These are phyloP conservation scores for Penicillium sp. DNA, from an alignment of 2,329 filamentous ascomycete species.

Conservation along the genomic window DNA sequence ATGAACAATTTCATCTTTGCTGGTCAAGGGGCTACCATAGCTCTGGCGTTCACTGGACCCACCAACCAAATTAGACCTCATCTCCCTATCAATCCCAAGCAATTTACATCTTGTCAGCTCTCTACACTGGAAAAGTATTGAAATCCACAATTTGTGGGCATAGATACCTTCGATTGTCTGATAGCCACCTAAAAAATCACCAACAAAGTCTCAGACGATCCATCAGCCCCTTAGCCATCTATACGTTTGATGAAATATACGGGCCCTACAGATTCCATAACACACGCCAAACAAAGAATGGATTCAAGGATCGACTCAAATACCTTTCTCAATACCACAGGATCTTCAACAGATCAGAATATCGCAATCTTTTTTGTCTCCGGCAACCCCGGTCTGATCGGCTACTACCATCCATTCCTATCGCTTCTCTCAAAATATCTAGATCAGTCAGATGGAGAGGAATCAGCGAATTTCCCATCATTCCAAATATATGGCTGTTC, in stretches of 20 bases:
- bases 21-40: background rate
- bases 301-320: constrained; percentile 30
- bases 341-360: constrained; percentile 4
- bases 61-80: constrained; percentile 6
- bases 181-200: background rate
- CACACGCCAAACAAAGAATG: constrained; percentile 14
- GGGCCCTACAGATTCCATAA: background rate
- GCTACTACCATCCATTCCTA: constrained; percentile 50
- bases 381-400: constrained; percentile 52
- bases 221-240: background rate
- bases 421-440: constrained; percentile 35
- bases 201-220: background rate
- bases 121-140: background rate
- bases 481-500: constrained; percentile 38
- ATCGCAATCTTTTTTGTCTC: constrained; percentile 48
- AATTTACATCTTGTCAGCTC: background rate
- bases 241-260: constrained; percentile 2
- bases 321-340: constrained; percentile 32
- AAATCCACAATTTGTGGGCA: background rate
- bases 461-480: background rate
- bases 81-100: background rate
- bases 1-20: background rate
- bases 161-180: background rate
- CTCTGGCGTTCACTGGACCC: constrained; percentile 7
- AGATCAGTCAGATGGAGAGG: background rate